Base-by-base conservation (phyloP, 2,329 filamentous ascomycete genomes). In the Zymoseptoria crescenta region DNA sequence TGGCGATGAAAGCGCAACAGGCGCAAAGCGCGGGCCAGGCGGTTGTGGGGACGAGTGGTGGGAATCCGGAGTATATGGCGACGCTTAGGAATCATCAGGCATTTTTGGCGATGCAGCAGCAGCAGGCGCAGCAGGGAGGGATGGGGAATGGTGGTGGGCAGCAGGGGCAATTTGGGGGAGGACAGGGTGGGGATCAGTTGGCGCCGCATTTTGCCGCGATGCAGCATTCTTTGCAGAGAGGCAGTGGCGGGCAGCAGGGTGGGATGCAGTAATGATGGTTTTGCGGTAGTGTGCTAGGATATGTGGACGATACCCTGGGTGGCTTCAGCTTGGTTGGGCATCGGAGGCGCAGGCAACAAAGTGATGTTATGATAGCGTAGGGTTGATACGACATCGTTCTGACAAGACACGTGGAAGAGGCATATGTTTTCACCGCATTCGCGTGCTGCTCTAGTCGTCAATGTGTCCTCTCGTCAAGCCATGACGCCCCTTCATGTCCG, bases 1-100 rank as follows among this genome's bases (percentile, higher is more conserved):
- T 62, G 69, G 64, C 65, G 27, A 59, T 62, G 41, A 59, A 64
- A 56, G 64, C 62, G 4, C 61, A 63, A 35, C 59, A 62, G 52
- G 64, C 62, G 16, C 59, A 62, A 49, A 62, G 61, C 41, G 56
- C 62, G 16, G 64, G 64, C 4, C 62, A 65, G 49, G 49, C 60
- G 10, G 63, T 65, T n/a, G 63, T 62, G 6, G 59, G 61, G 19
- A 62, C 54, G 6, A 49, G 48, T n/a, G 56, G 55, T n/a, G 59
- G 59, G 8, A 66, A 72, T 61, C 68, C 64, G 59, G 70, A 74
- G 52, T 72, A 72, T 51, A 73, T 73, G 69, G 64, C 65, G 54
- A 68, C 68, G 24, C 59, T 72, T 20, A 59, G 69, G 8, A 59
- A 64, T 13, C 68, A 71, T 52, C 70, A 72, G 58, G 65, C 64